A percentile compares a stretch with the other conserved stretches of the same genome.
phyloP scores from a whole-genome alignment of 2,329 filamentous ascomycete species.

The Elsinoe arachidis region DNA sequence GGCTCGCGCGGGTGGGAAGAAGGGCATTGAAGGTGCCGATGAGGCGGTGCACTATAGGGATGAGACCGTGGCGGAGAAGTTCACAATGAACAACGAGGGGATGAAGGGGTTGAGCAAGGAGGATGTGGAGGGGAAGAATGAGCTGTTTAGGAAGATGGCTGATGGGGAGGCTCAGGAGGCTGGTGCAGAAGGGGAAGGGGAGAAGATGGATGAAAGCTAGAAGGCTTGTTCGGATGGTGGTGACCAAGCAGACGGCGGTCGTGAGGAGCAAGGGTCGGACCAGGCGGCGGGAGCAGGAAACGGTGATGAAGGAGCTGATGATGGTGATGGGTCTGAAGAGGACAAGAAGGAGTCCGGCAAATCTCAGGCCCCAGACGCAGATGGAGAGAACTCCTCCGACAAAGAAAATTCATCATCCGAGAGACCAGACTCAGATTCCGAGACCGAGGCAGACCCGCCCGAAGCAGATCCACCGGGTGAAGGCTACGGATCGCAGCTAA shows the following conservation, averaged over 20 bases:
- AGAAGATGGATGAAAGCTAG: constrained; percentile 21
- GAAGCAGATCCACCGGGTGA: too few species aligned
- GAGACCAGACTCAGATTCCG: too few species aligned
- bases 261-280: neutral
- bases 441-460: too few species aligned
- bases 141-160: constrained; percentile 20
- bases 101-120: constrained; percentile 40
- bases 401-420: too few species aligned
- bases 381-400: too few species aligned
- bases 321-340: neutral
- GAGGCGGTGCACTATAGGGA: constrained; percentile 29
- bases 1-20: constrained; percentile 28
- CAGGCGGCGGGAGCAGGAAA: neutral
- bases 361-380: too few species aligned
- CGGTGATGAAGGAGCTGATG: neutral
- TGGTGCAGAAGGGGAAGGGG: constrained; percentile 14
- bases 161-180: constrained; percentile 16
- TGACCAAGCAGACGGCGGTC: neutral
- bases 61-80: constrained; percentile 32
- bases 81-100: constrained; percentile 37
- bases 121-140: constrained; percentile 38
- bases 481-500: too few species aligned
- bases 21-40: constrained; percentile 27
- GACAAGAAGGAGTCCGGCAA: too few species aligned
- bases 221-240: neutral